A percentile compares a stretch with the other conserved stretches of the same genome.
Evolutionary conservation across 495 filamentous ascomycete genomes (phyloP).

Genomic region (Podospora comata): DNA sequence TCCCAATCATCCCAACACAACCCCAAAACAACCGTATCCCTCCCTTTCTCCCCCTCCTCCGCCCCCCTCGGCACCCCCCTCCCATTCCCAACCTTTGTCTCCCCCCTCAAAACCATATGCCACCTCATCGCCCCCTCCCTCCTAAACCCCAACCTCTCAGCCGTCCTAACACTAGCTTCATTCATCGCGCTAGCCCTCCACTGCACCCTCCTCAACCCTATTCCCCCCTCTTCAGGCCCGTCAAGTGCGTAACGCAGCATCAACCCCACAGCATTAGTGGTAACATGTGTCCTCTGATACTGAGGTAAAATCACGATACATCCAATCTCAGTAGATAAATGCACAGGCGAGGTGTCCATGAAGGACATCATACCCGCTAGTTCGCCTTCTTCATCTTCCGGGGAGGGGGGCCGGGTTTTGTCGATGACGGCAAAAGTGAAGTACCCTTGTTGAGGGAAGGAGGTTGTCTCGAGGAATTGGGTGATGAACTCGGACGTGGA

Average conservation of each 20-base stretch:
- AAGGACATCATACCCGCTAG: constrained; percentile 23
- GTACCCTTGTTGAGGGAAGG: background rate
- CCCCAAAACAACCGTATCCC: constrained; percentile 26
- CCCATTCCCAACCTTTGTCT: background rate
- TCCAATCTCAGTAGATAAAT: constrained; percentile 14
- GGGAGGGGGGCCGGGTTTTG: background rate
- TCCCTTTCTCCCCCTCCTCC: constrained; percentile 13
- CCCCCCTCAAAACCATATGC: background rate
- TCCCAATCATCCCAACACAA: constrained; percentile 24
- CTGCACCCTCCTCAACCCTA: background rate
- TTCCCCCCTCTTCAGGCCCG: background rate
- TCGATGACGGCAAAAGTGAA: background rate
- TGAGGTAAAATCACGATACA: background rate
- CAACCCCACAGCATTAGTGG: background rate
- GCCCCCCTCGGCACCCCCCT: background rate
- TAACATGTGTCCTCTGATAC: background rate
- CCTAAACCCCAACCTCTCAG: background rate
- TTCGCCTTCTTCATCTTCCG: constrained; percentile 21
- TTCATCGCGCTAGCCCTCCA: background rate
- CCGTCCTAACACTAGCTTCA: background rate
- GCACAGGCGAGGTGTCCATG: constrained; percentile 14
- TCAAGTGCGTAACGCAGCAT: background rate
- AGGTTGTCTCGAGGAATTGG: background rate
- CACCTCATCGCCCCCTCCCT: background rate
- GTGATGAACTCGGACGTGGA: background rate